Percentiles rank a stretch among this genome's conserved stretches.
Conservation (phyloP, 345 rosid genomes). For the Gossypium bickii region DNA sequence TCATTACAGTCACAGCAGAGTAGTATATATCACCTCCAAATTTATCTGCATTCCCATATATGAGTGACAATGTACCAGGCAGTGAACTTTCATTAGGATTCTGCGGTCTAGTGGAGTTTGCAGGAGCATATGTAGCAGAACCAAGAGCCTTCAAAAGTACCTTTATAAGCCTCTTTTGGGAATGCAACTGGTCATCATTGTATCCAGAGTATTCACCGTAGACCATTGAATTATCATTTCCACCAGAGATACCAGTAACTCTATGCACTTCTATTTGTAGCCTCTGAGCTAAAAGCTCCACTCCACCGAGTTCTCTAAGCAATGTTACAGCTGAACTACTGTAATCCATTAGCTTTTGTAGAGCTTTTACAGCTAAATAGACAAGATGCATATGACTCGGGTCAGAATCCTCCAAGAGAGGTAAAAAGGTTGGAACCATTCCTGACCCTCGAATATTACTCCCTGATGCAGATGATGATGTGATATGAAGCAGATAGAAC, state of each 20-base stretch:
- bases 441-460: slow-evolving; percentile 91
- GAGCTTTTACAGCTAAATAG: slow-evolving; percentile 81
- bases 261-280: slow-evolving; percentile 81
- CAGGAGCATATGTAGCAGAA: slow-evolving; percentile 81
- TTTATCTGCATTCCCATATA: slow-evolving; percentile 65
- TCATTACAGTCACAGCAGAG: slow-evolving; percentile 97
- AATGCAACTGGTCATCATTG: slow-evolving; percentile 51
- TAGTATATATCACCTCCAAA: slow-evolving; percentile 91
- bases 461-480: slow-evolving; percentile 91
- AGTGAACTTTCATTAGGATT: slow-evolving; percentile 70
- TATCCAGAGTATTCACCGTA: slow-evolving; percentile 52
- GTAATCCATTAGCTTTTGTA: slow-evolving; percentile 57
- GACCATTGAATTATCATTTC: slow-evolving; percentile 50
- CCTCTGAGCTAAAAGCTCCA: slow-evolving; percentile 87
- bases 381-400: slow-evolving; percentile 85
- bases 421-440: slow-evolving; percentile 91
- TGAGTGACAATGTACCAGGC: slow-evolving; percentile 71
- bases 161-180: slow-evolving; percentile 90
- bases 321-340: slow-evolving; percentile 86
- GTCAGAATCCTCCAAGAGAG: slow-evolving; percentile 84
- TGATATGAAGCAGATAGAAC: slow-evolving; percentile 91
- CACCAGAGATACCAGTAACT: slow-evolving; percentile 48
- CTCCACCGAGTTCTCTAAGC: slow-evolving; percentile 90
- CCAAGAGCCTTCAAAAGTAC: slow-evolving; percentile 92
- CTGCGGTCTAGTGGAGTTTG: slow-evolving; percentile 59